These are phyloP conservation scores for Polytrichum commune DNA, from an alignment of 225 moss, liverwort and hornwort species.

Conservation along the genomic window DNA sequence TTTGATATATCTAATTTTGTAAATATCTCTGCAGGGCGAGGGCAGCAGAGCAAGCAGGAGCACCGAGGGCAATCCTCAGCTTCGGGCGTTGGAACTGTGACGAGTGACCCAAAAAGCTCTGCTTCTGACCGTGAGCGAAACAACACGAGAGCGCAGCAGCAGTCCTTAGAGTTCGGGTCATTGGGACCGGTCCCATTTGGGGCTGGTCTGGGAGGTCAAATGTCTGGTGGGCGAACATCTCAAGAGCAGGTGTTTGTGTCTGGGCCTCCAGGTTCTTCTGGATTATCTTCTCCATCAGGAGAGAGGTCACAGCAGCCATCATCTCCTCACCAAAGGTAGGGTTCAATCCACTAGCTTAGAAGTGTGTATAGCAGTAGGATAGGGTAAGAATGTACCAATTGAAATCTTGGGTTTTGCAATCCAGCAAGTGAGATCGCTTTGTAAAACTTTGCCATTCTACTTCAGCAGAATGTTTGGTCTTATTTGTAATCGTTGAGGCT, in stretches of 20 bases:
- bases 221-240: slow-evolving; percentile 9
- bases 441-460: slow-evolving; percentile 20
- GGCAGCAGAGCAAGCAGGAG: slow-evolving; percentile 35
- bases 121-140: slow-evolving; percentile 21
- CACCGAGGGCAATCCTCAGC: slow-evolving; percentile 19
- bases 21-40: slow-evolving; percentile 21
- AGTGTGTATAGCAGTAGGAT: slow-evolving; percentile 35
- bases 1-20: background rate
- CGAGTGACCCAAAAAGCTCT: slow-evolving; percentile 21
- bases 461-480: background rate
- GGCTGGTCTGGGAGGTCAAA: slow-evolving; percentile 15
- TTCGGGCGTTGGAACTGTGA: slow-evolving; percentile 1
- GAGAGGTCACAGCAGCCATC: slow-evolving; percentile 11
- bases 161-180: slow-evolving; percentile 33
- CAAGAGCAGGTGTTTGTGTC: slow-evolving; percentile 11
- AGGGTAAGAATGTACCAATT: slow-evolving; percentile 20
- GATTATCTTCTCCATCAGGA: slow-evolving; percentile 2
- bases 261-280: slow-evolving; percentile 14
- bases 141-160: slow-evolving; percentile 11
- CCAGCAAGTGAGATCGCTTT: slow-evolving; percentile 13
- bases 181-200: slow-evolving; percentile 32
- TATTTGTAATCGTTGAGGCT: background rate
- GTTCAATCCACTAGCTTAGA: slow-evolving; percentile 24
- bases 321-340: slow-evolving; percentile 15
- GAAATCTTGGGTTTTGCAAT: slow-evolving; percentile 15